Percentiles rank a stretch among this genome's conserved stretches.
Conservation (phyloP, 352 stramenopile species). For the Bremia lactucae region DNA sequence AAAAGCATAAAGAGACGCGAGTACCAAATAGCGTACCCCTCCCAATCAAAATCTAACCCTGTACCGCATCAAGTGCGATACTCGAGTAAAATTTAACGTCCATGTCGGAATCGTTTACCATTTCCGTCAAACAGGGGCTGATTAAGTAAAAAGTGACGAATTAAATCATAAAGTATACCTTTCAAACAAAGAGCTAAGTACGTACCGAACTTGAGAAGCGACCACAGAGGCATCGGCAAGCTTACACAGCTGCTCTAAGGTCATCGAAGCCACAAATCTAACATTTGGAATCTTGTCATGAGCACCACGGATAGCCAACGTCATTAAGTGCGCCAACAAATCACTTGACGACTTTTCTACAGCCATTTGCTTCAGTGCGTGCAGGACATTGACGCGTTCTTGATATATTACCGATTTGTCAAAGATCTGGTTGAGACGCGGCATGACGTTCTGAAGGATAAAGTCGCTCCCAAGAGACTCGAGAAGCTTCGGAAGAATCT, state of each 20-base stretch:
- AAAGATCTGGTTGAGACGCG: slow-evolving; percentile 68
- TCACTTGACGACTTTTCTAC: slow-evolving; percentile 64
- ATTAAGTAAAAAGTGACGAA: neutral
- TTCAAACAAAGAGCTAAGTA: slow-evolving; percentile 2
- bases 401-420: slow-evolving; percentile 82
- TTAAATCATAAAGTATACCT: slow-evolving; percentile 2
- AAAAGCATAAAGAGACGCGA: slow-evolving; percentile 17
- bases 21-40: slow-evolving; percentile 14
- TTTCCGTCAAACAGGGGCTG: slow-evolving; percentile 64
- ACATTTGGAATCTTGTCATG: slow-evolving; percentile 84
- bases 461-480: slow-evolving; percentile 74
- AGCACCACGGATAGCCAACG: slow-evolving; percentile 57
- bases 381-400: slow-evolving; percentile 77
- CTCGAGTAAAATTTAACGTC: slow-evolving; percentile 85
- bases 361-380: slow-evolving; percentile 62
- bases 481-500: slow-evolving; percentile 66
- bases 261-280: slow-evolving; percentile 82
- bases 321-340: slow-evolving; percentile 48
- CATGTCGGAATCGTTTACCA: slow-evolving; percentile 68
- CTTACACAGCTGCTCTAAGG: slow-evolving; percentile 78
- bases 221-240: slow-evolving; percentile 56
- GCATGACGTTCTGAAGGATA: slow-evolving; percentile 76
- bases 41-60: slow-evolving; percentile 42
- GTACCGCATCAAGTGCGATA: slow-evolving; percentile 64
- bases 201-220: slow-evolving; percentile 61